Base-by-base conservation (phyloP, 108 stramenopile species). In the Fragilariopsis cylindrus region DNA sequence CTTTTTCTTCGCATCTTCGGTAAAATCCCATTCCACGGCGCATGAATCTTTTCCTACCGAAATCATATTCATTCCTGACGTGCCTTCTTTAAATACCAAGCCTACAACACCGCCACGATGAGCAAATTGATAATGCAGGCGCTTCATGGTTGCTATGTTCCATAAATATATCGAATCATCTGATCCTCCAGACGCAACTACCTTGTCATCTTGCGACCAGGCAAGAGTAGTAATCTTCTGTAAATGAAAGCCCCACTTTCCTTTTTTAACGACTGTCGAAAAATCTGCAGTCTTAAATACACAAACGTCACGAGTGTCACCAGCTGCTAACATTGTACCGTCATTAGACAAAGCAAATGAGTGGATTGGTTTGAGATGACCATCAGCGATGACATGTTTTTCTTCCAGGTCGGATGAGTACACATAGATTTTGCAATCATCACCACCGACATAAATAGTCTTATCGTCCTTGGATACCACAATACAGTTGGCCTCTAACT, bases 11-110 rank as follows among this genome's bases (percentile, higher is more conserved):
- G 88, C 78, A 72, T 96, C 92, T 11, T 72, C 72, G 47, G 81
- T 76, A 3, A 94, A 82, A 77, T 96, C 89, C 96, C 95, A 98
- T 65, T 78, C 77, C 67, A 91, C 86, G 57, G 95, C 69, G 64
- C 92, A 94, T 5, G 90, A 89, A 82, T 98, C 98, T 40, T 69
- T 76, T n/a, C 98, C 98, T 4, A 84, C 87, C 1, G 96, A 96
- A n/a, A 97, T 82, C 64, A 98, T 63, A 42, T 75, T 88, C 48
- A 60, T 73, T 7, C 63, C 77, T 13, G 54, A 57, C 13, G 53
- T 65, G 48, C 71, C 80, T 13, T 74, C 71, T 4, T 80, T 70
- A 68, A 91, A 93, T 1, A 77, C 63, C 66, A 92, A 65, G 13
- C 86, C 92, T 4, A 88, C 85, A 2, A 92, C 77, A 19, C 95